These are phyloP conservation scores for Centrapalus pauciflorus DNA, from an alignment of 129 eudicot species.

Conservation along the genomic window DNA sequence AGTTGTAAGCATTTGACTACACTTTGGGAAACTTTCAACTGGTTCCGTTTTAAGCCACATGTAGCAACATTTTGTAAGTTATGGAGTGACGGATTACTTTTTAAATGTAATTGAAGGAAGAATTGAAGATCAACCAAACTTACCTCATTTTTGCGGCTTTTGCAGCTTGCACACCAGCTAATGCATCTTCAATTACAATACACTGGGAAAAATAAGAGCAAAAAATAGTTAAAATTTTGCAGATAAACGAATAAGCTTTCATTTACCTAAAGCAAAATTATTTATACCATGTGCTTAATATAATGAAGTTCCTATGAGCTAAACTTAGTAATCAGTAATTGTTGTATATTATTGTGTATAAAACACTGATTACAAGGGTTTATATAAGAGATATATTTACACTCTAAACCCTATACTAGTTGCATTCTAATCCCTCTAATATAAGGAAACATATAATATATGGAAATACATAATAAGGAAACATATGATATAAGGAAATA, in stretches of 20 bases:
- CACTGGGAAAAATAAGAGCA: slow-evolving; percentile 49
- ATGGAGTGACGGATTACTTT: not conserved
- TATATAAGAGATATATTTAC: too few relatives aligned
- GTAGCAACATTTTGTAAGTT: not conserved
- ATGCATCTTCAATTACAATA: slow-evolving; percentile 94
- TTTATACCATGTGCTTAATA: not conserved
- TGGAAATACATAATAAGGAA: too few relatives aligned
- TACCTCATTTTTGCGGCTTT: slow-evolving; percentile 93
- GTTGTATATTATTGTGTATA: too few relatives aligned
- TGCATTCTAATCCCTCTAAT: too few relatives aligned
- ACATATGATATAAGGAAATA: too few relatives aligned
- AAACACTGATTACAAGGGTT: too few relatives aligned
- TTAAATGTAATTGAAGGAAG: not conserved
- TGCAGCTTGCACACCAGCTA: slow-evolving; percentile 99
- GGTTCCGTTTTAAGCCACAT: not conserved
- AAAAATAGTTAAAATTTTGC: not conserved
- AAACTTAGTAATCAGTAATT: too few relatives aligned
- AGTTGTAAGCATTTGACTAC: not conserved
- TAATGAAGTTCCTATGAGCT: slow-evolving; percentile 7
- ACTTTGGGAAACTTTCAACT: not conserved
- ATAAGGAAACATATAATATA: too few relatives aligned
- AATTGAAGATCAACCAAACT: not conserved
- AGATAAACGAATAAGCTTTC: not conserved
- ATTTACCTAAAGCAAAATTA: slow-evolving; percentile 1
- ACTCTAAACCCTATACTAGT: too few relatives aligned